These are phyloP conservation scores for Aspergillus transmontanensis DNA, from an alignment of 2,329 filamentous ascomycete genomes.

Conservation along the genomic window DNA sequence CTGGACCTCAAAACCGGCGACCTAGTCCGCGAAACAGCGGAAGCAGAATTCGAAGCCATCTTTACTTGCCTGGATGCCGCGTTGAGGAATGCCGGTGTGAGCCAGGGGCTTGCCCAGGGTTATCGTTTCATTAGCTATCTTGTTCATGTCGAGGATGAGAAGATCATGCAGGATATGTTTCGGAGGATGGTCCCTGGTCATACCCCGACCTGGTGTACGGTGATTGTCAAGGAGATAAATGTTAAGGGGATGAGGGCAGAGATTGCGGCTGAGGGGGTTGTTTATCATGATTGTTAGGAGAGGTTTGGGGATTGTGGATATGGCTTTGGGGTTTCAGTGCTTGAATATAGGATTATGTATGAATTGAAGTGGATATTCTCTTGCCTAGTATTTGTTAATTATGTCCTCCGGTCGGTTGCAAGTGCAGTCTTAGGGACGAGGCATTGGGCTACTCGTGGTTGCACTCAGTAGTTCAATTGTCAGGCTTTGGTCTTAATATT, in stretches of 20 bases:
- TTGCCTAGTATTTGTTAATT: no score
- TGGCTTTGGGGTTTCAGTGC: no score
- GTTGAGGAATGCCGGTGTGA: conserved; percentile 13
- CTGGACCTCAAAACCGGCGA: background rate
- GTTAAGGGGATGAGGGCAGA: conserved; percentile 15
- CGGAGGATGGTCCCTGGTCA: conserved; percentile 4
- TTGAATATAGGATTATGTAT: no score
- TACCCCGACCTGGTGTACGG: conserved; percentile 14
- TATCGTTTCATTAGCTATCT: conserved; percentile 3
- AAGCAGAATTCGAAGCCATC: conserved; percentile 17
- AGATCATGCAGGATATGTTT: conserved; percentile 7
- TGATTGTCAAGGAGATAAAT: conserved; percentile 10
- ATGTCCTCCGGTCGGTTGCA: no score
- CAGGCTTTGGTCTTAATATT: no score
- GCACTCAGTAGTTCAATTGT: no score
- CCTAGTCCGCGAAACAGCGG: background rate
- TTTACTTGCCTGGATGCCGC: conserved; percentile 19
- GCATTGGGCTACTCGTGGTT: no score
- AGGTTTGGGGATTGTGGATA: no score
- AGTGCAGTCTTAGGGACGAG: no score
- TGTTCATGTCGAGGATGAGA: background rate
- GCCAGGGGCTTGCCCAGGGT: background rate
- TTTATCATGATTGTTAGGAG: background rate
- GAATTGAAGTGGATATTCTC: no score
- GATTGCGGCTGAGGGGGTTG: conserved; percentile 3